Evolutionary conservation across 75 land plant species (phyloP), one percentile per base, ranked within the genome.

Genomic region (Pseudotsuga menziesii): DNA sequence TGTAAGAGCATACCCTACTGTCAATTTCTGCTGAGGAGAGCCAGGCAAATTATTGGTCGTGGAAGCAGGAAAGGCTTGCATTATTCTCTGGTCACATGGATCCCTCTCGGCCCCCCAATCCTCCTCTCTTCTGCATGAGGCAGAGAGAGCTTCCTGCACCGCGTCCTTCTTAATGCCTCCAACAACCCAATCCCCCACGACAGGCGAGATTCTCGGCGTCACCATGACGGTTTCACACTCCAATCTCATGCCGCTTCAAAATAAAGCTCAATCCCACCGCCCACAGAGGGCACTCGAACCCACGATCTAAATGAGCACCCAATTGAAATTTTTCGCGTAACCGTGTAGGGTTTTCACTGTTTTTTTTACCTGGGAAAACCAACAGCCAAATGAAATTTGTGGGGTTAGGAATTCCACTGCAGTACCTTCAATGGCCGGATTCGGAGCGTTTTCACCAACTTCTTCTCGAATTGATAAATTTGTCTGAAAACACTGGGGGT

Each of bases 1-100:
- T 5, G 92, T 89, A 25, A 92, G 85, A 2, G 94, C 94, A 56
- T 92, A 92, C 23, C 94, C 94, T 32, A 92, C 93, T 14, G 81
- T 86, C 20, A 89, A 69, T 67, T 74, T 76, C 58, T 61, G 76
- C 52, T 56, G 63, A 32, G 73, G 15, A 6, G 70, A 8, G 13
- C 59, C 75, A 56, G 11, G 32, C 63, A 56, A 26, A 29, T 52
- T 35, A 5, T 74, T 52, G 1, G 56, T 26, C 8, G 27, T 74
- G 11, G 56, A 57, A 2, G 16, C 11, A 12, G 75, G 75, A 22
- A 9, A 29, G 4, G 17, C 57, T 54, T 74, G 60, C 75, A 29
- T 1, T 23, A 16, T 52, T 9, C 59, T 52, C 59, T 74, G 66
- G 12, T 74, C 59, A 61, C 26, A 25, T 9, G 32, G 70, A 74